Percentiles rank a stretch among this genome's conserved stretches.
phyloP scores from a whole-genome alignment of 2,329 filamentous ascomycete genomes.

The Aspergillus niger region DNA sequence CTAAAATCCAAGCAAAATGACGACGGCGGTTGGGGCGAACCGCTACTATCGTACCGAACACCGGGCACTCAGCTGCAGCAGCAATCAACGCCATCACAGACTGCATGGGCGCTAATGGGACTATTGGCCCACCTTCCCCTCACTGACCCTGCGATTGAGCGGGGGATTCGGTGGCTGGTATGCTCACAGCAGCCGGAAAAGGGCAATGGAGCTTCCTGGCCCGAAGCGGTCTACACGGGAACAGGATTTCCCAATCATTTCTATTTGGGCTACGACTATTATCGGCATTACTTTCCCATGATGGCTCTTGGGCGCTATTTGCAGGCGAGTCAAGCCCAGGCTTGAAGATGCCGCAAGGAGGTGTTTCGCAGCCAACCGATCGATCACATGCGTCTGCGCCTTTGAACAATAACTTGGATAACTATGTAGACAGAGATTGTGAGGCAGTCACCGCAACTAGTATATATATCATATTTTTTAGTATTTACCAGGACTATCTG shows the following conservation, averaged over 20 bases:
- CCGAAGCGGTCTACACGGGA: slow-evolving; percentile 20
- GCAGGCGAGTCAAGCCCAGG: not conserved
- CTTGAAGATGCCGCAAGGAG: not conserved
- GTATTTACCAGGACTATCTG: no score
- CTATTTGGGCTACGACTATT: slow-evolving; percentile 26
- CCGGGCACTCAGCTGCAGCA: slow-evolving; percentile 15
- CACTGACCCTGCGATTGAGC: slow-evolving; percentile 14
- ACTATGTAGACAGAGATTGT: no score
- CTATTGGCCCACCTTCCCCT: slow-evolving; percentile 21
- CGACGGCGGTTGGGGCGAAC: slow-evolving; percentile 39
- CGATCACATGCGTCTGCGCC: no score
- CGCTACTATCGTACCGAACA: slow-evolving; percentile 24
- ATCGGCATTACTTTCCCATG: slow-evolving; percentile 32
- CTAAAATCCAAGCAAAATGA: slow-evolving; percentile 29
- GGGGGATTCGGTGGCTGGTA: slow-evolving; percentile 23
- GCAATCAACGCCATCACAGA: slow-evolving; percentile 34
- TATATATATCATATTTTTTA: no score
- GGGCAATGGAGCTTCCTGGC: slow-evolving; percentile 17
- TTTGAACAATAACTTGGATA: no score
- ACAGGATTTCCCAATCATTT: slow-evolving; percentile 28
- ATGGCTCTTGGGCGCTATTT: slow-evolving; percentile 29
- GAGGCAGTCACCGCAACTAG: no score
- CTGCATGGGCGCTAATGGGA: slow-evolving; percentile 37
- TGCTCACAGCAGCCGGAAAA: slow-evolving; percentile 4
- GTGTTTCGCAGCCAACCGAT: no score